Percentiles rank a stretch among this genome's conserved stretches.
phyloP scores from a whole-genome alignment of 106 monocot species.

The Dactylorhiza incarnata region DNA sequence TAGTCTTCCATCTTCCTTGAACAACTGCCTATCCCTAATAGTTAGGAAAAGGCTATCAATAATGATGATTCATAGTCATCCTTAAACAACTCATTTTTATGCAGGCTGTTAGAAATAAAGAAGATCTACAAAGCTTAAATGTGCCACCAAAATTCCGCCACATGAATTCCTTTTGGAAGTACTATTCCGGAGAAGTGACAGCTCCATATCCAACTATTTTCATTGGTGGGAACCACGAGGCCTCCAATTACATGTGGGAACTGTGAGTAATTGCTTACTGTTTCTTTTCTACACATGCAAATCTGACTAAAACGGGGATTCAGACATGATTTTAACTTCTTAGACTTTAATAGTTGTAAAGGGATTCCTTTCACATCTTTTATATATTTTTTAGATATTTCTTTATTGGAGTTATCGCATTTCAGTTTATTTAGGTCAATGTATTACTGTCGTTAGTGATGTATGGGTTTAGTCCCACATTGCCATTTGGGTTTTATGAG shows the following conservation, averaged over 20 bases:
- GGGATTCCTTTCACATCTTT: neutral
- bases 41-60: too few species aligned
- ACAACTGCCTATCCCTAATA: neutral
- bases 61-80: neutral
- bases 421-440: too few species aligned
- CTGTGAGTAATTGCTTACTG: slow-evolving; percentile 46
- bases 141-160: slow-evolving; percentile 62
- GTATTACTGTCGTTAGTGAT: too few species aligned
- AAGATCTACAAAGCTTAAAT: slow-evolving; percentile 75
- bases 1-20: neutral
- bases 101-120: slow-evolving; percentile 86
- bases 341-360: neutral
- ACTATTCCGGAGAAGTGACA: slow-evolving; percentile 77
- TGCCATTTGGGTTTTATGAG: too few species aligned
- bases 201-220: slow-evolving; percentile 93
- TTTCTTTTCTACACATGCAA: neutral
- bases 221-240: slow-evolving; percentile 93
- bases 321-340: neutral
- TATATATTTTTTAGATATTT: neutral
- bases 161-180: slow-evolving; percentile 95
- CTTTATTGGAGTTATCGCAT: neutral
- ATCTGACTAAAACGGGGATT: neutral
- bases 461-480: too few species aligned
- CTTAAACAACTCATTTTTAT: neutral
- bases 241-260: slow-evolving; percentile 96